Evolutionary conservation across 495 filamentous ascomycete genomes (phyloP).

Genomic region (Xylaria acuta): DNA sequence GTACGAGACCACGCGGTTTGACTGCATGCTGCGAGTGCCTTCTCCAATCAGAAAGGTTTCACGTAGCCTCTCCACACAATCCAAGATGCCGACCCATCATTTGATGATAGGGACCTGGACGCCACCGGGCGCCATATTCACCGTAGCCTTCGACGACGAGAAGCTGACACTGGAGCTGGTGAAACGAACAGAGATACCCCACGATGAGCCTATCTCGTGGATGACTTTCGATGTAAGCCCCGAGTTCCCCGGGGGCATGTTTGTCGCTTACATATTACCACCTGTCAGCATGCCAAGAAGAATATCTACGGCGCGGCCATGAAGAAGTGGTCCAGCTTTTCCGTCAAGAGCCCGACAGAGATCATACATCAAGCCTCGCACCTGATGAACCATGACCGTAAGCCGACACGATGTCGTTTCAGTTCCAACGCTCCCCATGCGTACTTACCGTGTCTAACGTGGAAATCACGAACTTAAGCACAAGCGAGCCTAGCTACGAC

Average conservation of each 20-base stretch:
- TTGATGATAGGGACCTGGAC: slow-evolving; percentile 88
- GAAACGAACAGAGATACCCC: slow-evolving; percentile 78
- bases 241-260: not conserved
- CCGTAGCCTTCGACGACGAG: slow-evolving; percentile 82
- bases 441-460: slow-evolving; percentile 29
- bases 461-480: slow-evolving; percentile 51
- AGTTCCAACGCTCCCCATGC: slow-evolving; percentile 19
- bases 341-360: slow-evolving; percentile 76
- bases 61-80: not conserved
- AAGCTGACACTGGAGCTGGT: slow-evolving; percentile 70
- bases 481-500: slow-evolving; percentile 69
- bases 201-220: slow-evolving; percentile 87
- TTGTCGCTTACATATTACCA: slow-evolving; percentile 34
- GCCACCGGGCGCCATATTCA: slow-evolving; percentile 83
- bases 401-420: slow-evolving; percentile 32
- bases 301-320: slow-evolving; percentile 85
- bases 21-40: slow-evolving; percentile 14
- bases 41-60: not conserved
- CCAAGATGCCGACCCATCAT: slow-evolving; percentile 73
- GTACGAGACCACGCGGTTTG: slow-evolving; percentile 6
- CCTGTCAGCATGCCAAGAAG: slow-evolving; percentile 70
- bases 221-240: slow-evolving; percentile 79
- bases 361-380: slow-evolving; percentile 78
- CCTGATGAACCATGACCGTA: slow-evolving; percentile 64
- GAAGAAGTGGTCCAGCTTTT: slow-evolving; percentile 87